Base-by-base conservation (phyloP, 208 protist species). In the Wallacemonas sp. region DNA sequence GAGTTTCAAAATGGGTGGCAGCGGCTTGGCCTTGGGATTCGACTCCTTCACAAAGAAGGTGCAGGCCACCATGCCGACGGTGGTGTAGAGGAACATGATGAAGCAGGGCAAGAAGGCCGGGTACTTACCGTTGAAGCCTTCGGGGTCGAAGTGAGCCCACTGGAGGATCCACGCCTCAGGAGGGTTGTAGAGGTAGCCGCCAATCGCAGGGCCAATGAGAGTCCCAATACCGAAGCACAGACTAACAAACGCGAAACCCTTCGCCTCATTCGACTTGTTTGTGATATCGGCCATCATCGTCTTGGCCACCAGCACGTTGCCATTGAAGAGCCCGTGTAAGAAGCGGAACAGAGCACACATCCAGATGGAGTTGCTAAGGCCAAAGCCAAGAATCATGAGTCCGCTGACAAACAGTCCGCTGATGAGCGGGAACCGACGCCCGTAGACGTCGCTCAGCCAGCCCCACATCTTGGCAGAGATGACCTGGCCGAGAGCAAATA, bases 201-300 rank as follows among this genome's bases (percentile, higher is more conserved):
- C 86, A 4, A 89, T 38, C 10, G 64, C 54, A 33, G 86, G 86
- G 3, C 86, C 86, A 46, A 92, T 69, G 10, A 89, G 70, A 31
- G 76, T 74, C 12, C 86, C 86, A 61, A 92, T 72, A 11, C 78
- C 77, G 41, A 57, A 79, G 44, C 68, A 77, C 65, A 99, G 97
- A 61, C 93, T 98, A 22, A 99, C 90, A 57, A 99, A 98, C 29
- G 96, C 91, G 74, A 99, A 99, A 54, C 97, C 97, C 42, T 76
- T 68, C 1, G 81, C 72, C 62, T 87, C 69, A 42, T 85, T 89
- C 0, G 86, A 86, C 52, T 68, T 71, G 67, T 92, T 84, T 5
- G 84, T 81, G 63, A 92, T 89, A 65, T 92, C 86, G 0, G 86
- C 82, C 66, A 92, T 81, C 65, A 87, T 86, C 29, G 86, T 92